Conservation (phyloP, 2,329 filamentous ascomycete species). For the Coniochaeta ligniaria region DNA sequence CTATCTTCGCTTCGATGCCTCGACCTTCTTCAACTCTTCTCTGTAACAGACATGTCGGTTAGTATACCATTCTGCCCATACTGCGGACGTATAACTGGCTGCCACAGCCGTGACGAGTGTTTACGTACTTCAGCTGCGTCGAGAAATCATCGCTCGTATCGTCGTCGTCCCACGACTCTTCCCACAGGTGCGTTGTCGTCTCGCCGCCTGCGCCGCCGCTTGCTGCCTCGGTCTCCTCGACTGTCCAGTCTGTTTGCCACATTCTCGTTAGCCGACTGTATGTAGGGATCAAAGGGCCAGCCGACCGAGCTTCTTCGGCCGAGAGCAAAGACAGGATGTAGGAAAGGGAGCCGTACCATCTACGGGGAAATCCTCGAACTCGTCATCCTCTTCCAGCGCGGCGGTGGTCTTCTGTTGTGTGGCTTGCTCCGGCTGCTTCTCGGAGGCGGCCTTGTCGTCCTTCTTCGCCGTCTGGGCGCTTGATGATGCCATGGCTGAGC, state of each 20-base stretch:
- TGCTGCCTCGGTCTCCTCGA: slow-evolving; percentile 82
- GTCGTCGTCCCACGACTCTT: slow-evolving; percentile 99
- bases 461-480: slow-evolving; percentile 16
- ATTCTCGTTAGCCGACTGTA: not conserved
- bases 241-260: slow-evolving; percentile 84
- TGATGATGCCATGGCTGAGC: slow-evolving; percentile 3
- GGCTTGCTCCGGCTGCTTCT: slow-evolving; percentile 38
- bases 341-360: slow-evolving; percentile 57
- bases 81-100: not conserved
- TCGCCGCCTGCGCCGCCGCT: slow-evolving; percentile 49
- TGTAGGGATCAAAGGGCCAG: not conserved
- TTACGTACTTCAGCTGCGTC: slow-evolving; percentile 77
- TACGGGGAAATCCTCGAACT: slow-evolving; percentile 97
- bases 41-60: slow-evolving; percentile 31
- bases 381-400: slow-evolving; percentile 90
- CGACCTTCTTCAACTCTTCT: slow-evolving; percentile 93
- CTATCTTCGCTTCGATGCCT: slow-evolving; percentile 55
- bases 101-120: not conserved
- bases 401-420: slow-evolving; percentile 56
- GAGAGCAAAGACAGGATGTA: not conserved
- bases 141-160: slow-evolving; percentile 97
- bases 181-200: slow-evolving; percentile 78
- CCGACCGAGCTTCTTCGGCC: too few relatives aligned
- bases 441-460: slow-evolving; percentile 31
- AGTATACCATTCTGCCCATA: not conserved